phyloP scores from a whole-genome alignment of 495 filamentous ascomycete genomes.

The Hyaloscypha finlandica region DNA sequence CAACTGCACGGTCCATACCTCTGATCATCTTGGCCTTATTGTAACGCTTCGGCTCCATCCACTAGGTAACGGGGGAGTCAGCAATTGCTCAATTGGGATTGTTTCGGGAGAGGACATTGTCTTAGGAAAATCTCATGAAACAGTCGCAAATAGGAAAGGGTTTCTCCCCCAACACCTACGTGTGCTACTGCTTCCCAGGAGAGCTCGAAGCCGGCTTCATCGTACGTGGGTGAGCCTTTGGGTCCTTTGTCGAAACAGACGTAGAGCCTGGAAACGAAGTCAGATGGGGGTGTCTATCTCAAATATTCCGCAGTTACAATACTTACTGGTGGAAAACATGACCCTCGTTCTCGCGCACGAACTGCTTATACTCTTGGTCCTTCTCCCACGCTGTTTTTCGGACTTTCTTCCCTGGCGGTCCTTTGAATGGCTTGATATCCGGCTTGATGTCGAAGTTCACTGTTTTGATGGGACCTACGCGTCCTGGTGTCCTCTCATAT shows the following conservation, averaged over 20 bases:
- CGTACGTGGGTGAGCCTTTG: slow-evolving; percentile 36
- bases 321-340: slow-evolving; percentile 14
- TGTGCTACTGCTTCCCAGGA: slow-evolving; percentile 35
- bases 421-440: slow-evolving; percentile 23
- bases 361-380: slow-evolving; percentile 19
- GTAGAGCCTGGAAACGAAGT: slow-evolving; percentile 4
- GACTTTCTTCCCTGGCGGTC: slow-evolving; percentile 19
- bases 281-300: slow-evolving; percentile 8
- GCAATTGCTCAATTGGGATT: no score
- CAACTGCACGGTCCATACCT: slow-evolving; percentile 24
- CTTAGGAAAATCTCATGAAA: no score
- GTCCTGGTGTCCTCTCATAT: slow-evolving; percentile 14
- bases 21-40: slow-evolving; percentile 19
- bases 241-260: slow-evolving; percentile 31
- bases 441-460: no score
- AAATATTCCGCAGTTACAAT: neutral
- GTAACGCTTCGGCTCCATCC: slow-evolving; percentile 26
- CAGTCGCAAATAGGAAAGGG: no score
- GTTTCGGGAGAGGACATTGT: no score
- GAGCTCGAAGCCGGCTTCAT: slow-evolving; percentile 37
- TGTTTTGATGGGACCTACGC: slow-evolving; percentile 13
- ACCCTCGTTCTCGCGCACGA: neutral
- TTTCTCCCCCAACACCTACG: no score
- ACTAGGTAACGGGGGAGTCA: neutral
- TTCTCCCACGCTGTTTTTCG: slow-evolving; percentile 14